A percentile compares a stretch with the other conserved stretches of the same genome.
phyloP scores from a whole-genome alignment of 2,329 filamentous ascomycete genomes.

The Akanthomyces dipterigenus region DNA sequence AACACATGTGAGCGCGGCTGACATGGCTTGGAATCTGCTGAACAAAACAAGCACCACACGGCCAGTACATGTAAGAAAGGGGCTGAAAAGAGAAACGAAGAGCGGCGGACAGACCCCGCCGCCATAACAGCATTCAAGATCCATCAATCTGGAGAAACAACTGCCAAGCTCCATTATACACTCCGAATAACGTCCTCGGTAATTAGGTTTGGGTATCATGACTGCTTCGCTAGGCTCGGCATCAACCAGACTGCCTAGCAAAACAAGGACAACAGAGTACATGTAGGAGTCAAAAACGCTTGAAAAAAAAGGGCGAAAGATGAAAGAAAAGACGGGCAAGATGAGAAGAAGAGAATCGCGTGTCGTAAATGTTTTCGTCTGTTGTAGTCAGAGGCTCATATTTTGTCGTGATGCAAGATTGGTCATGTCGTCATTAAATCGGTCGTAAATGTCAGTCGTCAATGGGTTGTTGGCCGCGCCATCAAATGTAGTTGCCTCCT shows the following conservation, averaged over 20 bases:
- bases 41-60: constrained; percentile 15
- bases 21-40: constrained; percentile 4
- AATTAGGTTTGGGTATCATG: constrained; percentile 12
- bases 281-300: constrained; percentile 19
- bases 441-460: constrained; percentile 1
- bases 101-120: neutral
- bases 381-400: neutral
- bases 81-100: constrained; percentile 15
- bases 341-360: constrained; percentile 13
- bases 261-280: constrained; percentile 15
- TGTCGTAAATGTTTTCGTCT: constrained; percentile 8
- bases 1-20: neutral
- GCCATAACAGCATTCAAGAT: neutral
- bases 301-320: constrained; percentile 8
- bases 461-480: neutral
- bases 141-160: neutral
- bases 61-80: constrained; percentile 21
- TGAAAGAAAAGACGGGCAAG: constrained; percentile 13
- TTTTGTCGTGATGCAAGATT: neutral
- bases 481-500: constrained; percentile 7
- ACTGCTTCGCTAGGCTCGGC: constrained; percentile 8
- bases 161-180: constrained; percentile 8
- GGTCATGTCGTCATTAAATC: constrained; percentile 13
- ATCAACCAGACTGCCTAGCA: constrained; percentile 10
- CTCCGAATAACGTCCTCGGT: constrained; percentile 8